phyloP scores from a whole-genome alignment of 768 basidiomycete species.

The Hypholoma fasciculare region DNA sequence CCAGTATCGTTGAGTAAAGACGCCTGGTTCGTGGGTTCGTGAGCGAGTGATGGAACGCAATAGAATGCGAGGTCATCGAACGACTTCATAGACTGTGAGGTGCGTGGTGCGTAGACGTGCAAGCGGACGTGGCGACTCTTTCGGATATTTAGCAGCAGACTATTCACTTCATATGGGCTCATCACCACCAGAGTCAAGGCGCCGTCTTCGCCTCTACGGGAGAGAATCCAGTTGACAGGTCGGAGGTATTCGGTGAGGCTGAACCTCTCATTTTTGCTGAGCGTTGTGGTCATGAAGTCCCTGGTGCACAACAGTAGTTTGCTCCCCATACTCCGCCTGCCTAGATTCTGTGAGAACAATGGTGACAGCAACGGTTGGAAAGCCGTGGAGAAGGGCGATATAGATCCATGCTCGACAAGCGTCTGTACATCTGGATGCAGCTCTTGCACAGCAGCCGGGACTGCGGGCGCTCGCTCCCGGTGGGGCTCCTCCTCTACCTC shows the following conservation, averaged over 20 bases:
- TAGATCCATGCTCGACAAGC: conserved; percentile 29
- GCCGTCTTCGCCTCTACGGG: conserved; percentile 9
- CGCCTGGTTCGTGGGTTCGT: conserved; percentile 5
- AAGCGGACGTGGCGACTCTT: conserved; percentile 31
- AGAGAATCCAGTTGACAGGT: conserved; percentile 45
- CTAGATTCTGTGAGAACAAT: conserved; percentile 7
- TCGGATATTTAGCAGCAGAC: conserved; percentile 34
- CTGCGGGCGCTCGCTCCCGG: conserved; percentile 32
- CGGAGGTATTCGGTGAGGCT: conserved; percentile 30
- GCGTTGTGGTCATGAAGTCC: conserved; percentile 34
- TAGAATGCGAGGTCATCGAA: conserved; percentile 36
- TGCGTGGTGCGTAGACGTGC: conserved; percentile 42
- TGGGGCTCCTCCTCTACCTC: conserved; percentile 44
- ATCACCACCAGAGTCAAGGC: conserved; percentile 28
- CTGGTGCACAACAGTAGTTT: conserved; percentile 28
- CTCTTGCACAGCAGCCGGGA: conserved; percentile 24
- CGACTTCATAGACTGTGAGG: conserved; percentile 29
- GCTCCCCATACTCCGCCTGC: conserved; percentile 16
- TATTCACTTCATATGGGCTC: conserved; percentile 41
- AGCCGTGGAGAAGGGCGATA: conserved; percentile 12
- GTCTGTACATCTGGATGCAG: conserved; percentile 23
- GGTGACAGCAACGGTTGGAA: conserved; percentile 23
- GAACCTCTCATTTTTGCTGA: conserved; percentile 7
- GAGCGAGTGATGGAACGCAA: conserved; percentile 21
- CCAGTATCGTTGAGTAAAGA: conserved; percentile 15